Evolutionary conservation across 2,329 filamentous ascomycete genomes (phyloP).

Genomic region (Sporothrix pallida): DNA sequence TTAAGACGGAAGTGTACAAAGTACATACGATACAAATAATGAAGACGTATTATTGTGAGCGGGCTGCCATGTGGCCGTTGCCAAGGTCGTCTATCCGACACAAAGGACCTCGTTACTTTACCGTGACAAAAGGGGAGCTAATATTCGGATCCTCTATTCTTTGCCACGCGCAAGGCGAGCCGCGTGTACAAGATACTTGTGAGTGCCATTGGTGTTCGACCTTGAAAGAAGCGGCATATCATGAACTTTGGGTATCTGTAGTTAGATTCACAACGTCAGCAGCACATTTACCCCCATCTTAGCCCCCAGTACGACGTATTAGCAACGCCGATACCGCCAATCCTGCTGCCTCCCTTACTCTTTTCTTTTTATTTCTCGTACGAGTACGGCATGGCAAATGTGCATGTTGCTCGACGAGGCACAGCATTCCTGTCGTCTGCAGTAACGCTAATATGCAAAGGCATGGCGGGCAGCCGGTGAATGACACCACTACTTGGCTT

Average conservation of each 20-base stretch:
- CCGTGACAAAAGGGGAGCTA: not conserved
- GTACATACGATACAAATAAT: not conserved
- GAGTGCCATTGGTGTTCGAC: too few species aligned
- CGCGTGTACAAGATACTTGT: not conserved
- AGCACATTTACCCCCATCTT: not conserved
- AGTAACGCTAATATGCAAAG: not conserved
- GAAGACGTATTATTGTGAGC: not conserved
- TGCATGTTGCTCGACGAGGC: not conserved
- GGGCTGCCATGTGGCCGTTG: slow-evolving; percentile 20
- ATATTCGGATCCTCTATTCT: not conserved
- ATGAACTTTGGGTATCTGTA: not conserved
- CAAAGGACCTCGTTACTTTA: slow-evolving; percentile 10
- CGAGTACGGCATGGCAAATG: not conserved
- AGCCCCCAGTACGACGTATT: not conserved
- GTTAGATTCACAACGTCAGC: not conserved
- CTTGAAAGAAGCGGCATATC: too few species aligned
- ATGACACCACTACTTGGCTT: not conserved
- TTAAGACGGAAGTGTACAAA: not conserved
- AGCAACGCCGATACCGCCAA: not conserved
- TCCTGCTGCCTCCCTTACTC: not conserved
- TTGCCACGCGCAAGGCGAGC: not conserved
- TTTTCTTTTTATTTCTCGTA: not conserved
- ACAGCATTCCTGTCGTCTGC: not conserved
- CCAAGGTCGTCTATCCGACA: slow-evolving; percentile 22
- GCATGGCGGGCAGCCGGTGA: not conserved